These are phyloP conservation scores for Actinidia arguta DNA, from an alignment of 179 eudicot genomes.

Conservation along the genomic window DNA sequence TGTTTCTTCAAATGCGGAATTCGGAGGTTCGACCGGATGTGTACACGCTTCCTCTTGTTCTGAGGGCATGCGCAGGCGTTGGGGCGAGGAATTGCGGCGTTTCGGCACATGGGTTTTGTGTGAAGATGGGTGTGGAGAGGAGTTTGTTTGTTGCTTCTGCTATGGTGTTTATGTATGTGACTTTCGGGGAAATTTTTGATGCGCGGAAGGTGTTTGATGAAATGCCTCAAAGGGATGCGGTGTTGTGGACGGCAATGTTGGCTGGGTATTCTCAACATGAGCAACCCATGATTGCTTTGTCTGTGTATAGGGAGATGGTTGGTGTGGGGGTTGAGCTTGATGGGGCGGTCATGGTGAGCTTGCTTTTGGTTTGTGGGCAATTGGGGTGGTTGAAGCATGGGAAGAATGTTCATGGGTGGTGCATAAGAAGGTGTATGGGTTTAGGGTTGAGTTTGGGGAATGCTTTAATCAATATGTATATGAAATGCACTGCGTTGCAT, in stretches of 20 bases:
- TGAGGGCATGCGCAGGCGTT: slow-evolving; percentile 35
- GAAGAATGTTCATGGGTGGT: slow-evolving; percentile 45
- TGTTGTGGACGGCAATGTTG: slow-evolving; percentile 54
- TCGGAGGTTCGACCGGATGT: slow-evolving; percentile 39
- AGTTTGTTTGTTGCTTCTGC: slow-evolving; percentile 36
- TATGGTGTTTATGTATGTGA: slow-evolving; percentile 12
- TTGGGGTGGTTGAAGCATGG: slow-evolving; percentile 51
- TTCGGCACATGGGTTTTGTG: slow-evolving; percentile 20
- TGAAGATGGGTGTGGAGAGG: slow-evolving; percentile 26
- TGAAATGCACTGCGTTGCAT: slow-evolving; percentile 29
- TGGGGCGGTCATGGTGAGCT: slow-evolving; percentile 54
- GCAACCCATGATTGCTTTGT: slow-evolving; percentile 46
- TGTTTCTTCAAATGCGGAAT: slow-evolving; percentile 36
- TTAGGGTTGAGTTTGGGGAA: slow-evolving; percentile 41
- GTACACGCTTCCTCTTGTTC: slow-evolving; percentile 43
- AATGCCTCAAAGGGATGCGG: slow-evolving; percentile 44
- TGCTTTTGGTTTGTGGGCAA: slow-evolving; percentile 55
- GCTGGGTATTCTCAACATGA: slow-evolving; percentile 63
- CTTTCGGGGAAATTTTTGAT: slow-evolving; percentile 40
- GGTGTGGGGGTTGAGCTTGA: slow-evolving; percentile 40
- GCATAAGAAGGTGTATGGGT: slow-evolving; percentile 37
- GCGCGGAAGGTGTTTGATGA: slow-evolving; percentile 41
- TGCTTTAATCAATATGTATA: slow-evolving; percentile 41
- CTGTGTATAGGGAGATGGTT: slow-evolving; percentile 45
- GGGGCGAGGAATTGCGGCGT: slow-evolving; percentile 35